Evolutionary conservation across 2,329 filamentous ascomycete genomes (phyloP).

Genomic region (Penicillium sclerotiorum): DNA sequence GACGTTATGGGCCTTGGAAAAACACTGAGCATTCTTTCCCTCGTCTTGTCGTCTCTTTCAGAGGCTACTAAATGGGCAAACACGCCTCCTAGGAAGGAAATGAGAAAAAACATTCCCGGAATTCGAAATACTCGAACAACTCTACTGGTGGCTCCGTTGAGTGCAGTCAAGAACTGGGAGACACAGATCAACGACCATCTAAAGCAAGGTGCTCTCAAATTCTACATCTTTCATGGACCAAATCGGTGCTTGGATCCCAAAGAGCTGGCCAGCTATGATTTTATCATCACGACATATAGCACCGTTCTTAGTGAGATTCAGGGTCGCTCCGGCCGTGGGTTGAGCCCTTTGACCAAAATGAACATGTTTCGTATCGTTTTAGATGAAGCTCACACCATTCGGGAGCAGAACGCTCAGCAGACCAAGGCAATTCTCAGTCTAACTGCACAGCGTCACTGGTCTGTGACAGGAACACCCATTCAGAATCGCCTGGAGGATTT

Average conservation of each 20-base stretch:
- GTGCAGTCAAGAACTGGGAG: constrained; percentile 92
- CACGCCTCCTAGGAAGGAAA: constrained; percentile 50
- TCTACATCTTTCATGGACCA: constrained; percentile 84
- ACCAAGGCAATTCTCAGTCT: constrained; percentile 83
- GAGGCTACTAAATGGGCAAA: constrained; percentile 66
- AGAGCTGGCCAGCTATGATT: constrained; percentile 72
- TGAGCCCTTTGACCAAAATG: constrained; percentile 70
- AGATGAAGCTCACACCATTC: constrained; percentile 93
- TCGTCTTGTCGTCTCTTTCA: constrained; percentile 68
- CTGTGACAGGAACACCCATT: constrained; percentile 94
- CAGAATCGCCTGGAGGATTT: constrained; percentile 93
- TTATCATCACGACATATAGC: constrained; percentile 91
- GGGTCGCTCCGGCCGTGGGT: constrained; percentile 62
- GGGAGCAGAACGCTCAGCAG: constrained; percentile 77
- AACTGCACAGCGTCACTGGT: constrained; percentile 83
- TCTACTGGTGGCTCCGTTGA: constrained; percentile 83
- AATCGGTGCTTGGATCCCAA: constrained; percentile 70
- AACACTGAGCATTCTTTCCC: constrained; percentile 79
- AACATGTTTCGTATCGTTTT: constrained; percentile 94
- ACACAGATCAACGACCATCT: constrained; percentile 87
- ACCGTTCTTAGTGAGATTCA: constrained; percentile 80
- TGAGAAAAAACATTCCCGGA: constrained; percentile 33
- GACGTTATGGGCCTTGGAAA: constrained; percentile 92
- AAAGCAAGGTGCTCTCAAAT: constrained; percentile 63
- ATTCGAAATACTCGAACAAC: constrained; percentile 74